Percentiles rank a stretch among this genome's conserved stretches.
Conservation (phyloP, 2,329 filamentous ascomycete genomes). For the Elsinoe perseae region DNA sequence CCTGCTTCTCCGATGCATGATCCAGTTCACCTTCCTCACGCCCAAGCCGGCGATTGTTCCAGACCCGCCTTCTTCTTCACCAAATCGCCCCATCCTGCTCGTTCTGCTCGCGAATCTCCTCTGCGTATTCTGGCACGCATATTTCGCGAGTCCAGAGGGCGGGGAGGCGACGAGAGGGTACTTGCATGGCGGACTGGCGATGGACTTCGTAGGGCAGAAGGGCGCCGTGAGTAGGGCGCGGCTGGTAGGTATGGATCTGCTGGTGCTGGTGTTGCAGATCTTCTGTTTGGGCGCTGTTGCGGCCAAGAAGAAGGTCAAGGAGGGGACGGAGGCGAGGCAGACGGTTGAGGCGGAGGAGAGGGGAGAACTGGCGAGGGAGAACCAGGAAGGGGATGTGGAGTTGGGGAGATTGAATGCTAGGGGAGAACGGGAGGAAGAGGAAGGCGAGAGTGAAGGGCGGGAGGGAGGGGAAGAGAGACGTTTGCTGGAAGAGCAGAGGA, state of each 20-base stretch:
- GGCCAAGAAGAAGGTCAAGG: constrained; percentile 44
- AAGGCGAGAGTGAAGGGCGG: not conserved
- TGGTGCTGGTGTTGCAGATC: constrained; percentile 49
- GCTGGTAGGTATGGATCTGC: constrained; percentile 46
- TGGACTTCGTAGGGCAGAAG: constrained; percentile 58
- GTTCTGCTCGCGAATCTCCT: constrained; percentile 40
- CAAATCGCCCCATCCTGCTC: constrained; percentile 43
- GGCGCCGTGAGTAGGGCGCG: constrained; percentile 48
- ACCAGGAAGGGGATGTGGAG: constrained; percentile 35
- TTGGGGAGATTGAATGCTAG: constrained; percentile 25
- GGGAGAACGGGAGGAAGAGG: constrained; percentile 24
- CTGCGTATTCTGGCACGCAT: constrained; percentile 49
- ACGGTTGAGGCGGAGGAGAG: constrained; percentile 55
- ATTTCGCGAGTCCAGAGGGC: constrained; percentile 34
- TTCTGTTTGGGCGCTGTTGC: constrained; percentile 49
- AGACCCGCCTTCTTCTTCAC: constrained; percentile 39
- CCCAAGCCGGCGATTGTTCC: constrained; percentile 48
- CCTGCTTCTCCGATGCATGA: constrained; percentile 47
- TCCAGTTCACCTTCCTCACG: constrained; percentile 53
- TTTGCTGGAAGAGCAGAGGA: constrained; percentile 19
- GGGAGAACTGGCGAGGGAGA: constrained; percentile 33
- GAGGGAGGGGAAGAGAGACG: constrained; percentile 17
- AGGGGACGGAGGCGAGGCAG: constrained; percentile 35
- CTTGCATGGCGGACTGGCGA: constrained; percentile 54
- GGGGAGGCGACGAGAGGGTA: constrained; percentile 46